phyloP scores from a whole-genome alignment of 805 yeast genomes.

The Metschnikowia koreensis region DNA sequence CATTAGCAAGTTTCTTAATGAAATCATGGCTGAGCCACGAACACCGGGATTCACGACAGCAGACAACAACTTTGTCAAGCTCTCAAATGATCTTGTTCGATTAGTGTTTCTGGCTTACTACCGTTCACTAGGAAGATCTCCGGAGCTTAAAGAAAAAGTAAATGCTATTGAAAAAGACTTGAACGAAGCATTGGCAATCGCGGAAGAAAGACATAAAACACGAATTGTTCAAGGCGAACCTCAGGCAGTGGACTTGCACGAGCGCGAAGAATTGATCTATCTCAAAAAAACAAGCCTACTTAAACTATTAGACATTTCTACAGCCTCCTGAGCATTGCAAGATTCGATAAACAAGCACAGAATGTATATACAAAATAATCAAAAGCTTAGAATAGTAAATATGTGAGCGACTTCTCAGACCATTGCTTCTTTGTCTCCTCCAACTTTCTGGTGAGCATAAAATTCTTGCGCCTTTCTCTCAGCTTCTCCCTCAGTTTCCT shows the following conservation, averaged over 20 bases:
- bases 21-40: background rate
- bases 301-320: conserved; percentile 11
- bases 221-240: background rate
- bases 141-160: conserved; percentile 4
- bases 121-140: conserved; percentile 4
- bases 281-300: conserved; percentile 15
- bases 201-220: background rate
- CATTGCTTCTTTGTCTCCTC: conserved; percentile 20
- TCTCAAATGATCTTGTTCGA: conserved; percentile 15
- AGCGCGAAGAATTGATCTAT: conserved; percentile 13
- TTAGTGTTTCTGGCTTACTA: conserved; percentile 12
- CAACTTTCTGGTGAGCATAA: conserved; percentile 12
- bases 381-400: background rate
- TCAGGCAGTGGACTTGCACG: conserved; percentile 8
- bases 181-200: conserved; percentile 1
- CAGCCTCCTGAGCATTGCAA: background rate
- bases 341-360: background rate
- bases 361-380: conserved; percentile 1
- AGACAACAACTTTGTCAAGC: conserved; percentile 13
- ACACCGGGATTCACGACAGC: conserved; percentile 2
- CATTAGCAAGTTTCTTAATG: conserved; percentile 5
- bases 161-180: conserved; percentile 7
- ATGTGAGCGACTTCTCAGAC: conserved; percentile 5
- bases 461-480: conserved; percentile 9
- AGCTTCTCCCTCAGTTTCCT: conserved; percentile 28